Conservation (phyloP, 345 rosid genomes). For the rapeseed (Brassica napus) region DNA sequence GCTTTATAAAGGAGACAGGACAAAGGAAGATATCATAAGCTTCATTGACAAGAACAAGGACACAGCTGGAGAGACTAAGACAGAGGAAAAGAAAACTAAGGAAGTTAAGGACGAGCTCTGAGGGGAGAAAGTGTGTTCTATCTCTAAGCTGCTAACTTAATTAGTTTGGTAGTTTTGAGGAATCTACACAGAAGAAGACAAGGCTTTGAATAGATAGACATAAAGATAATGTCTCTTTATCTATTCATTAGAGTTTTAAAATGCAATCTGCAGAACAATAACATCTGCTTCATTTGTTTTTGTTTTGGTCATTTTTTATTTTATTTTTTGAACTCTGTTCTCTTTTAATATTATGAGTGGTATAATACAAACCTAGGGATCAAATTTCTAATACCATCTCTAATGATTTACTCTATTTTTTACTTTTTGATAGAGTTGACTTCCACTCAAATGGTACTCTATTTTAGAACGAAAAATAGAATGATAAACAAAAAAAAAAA, state of each 20-base stretch:
- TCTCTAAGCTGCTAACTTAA: constrained; percentile 37
- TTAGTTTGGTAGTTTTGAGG: constrained; percentile 39
- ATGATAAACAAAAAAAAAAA: too few species aligned
- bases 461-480: too few species aligned
- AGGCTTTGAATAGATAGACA: neutral
- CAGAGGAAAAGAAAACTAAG: constrained; percentile 13
- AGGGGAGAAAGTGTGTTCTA: constrained; percentile 30
- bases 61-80: constrained; percentile 37
- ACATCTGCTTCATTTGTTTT: constrained; percentile 6
- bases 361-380: neutral
- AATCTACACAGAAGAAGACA: constrained; percentile 32
- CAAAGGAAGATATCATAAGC: constrained; percentile 72
- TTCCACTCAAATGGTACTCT: too few species aligned
- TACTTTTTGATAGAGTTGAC: too few species aligned
- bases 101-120: constrained; percentile 63
- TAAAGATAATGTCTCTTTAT: constrained; percentile 10
- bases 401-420: too few species aligned
- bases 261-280: constrained; percentile 16
- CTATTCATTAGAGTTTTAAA: constrained; percentile 16
- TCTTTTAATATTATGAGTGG: constrained; percentile 1
- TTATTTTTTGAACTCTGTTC: neutral
- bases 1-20: constrained; percentile 73
- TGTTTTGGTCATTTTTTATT: neutral
- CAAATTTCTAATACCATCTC: too few species aligned
- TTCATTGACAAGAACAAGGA: constrained; percentile 83